Percentiles rank a stretch among this genome's conserved stretches.
Evolutionary conservation across 2,329 filamentous ascomycete species (phyloP).

Genomic region (Colletotrichum melonis): DNA sequence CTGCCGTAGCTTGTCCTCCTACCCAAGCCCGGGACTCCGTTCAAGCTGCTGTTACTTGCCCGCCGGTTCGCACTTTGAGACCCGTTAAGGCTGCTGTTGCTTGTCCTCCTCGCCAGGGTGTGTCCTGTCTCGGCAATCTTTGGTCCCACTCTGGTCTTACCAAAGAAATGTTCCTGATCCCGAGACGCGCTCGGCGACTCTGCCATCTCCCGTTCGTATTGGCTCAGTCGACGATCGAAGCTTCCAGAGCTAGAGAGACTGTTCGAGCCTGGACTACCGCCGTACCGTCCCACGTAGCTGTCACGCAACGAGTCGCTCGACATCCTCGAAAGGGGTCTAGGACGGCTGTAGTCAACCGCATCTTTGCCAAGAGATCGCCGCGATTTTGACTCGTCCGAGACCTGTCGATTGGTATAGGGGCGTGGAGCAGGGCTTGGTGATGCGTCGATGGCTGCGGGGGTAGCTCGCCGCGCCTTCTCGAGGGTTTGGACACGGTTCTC

Average conservation of each 20-base stretch:
- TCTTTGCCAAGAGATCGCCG: slow-evolving; percentile 44
- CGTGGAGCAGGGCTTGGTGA: slow-evolving; percentile 65
- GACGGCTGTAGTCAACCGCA: slow-evolving; percentile 44
- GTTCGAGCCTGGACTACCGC: slow-evolving; percentile 29
- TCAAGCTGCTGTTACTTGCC: slow-evolving; percentile 38
- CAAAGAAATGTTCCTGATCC: slow-evolving; percentile 48
- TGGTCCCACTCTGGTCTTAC: slow-evolving; percentile 45
- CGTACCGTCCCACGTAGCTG: slow-evolving; percentile 39
- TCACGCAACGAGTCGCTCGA: slow-evolving; percentile 38
- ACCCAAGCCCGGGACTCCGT: slow-evolving; percentile 15
- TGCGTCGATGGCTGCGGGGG: slow-evolving; percentile 47
- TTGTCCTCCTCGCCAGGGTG: slow-evolving; percentile 47
- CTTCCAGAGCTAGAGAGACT: slow-evolving; percentile 35
- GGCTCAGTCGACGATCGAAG: slow-evolving; percentile 22
- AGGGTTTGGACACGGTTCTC: slow-evolving; percentile 43
- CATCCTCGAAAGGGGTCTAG: slow-evolving; percentile 36
- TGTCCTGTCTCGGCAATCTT: slow-evolving; percentile 51
- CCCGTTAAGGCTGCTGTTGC: slow-evolving; percentile 46
- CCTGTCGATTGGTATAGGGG: slow-evolving; percentile 50
- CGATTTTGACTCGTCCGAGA: slow-evolving; percentile 45
- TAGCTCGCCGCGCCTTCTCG: slow-evolving; percentile 42
- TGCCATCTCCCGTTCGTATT: slow-evolving; percentile 31
- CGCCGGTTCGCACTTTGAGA: slow-evolving; percentile 24
- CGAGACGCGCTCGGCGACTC: slow-evolving; percentile 35
- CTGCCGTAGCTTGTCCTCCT: slow-evolving; percentile 37